Conservation (phyloP, 1,284 basidiomycete species). For the Anthracocystis panici-leucophaei region DNA sequence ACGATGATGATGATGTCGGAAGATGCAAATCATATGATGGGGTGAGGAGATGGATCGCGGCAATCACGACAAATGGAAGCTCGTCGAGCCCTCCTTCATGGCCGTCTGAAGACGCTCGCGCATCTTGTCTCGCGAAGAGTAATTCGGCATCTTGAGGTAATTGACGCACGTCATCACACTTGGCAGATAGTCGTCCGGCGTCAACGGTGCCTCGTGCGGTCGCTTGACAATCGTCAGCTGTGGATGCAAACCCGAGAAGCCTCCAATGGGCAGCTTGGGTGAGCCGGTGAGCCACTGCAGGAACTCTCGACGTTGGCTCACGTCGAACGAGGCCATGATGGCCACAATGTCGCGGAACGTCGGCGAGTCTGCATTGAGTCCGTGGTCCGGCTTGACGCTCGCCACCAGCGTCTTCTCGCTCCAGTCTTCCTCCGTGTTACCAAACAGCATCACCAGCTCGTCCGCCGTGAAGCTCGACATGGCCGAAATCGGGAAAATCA, state of each 20-base stretch:
- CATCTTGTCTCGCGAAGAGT: slow-evolving; percentile 64
- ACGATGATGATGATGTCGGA: not conserved
- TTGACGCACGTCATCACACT: slow-evolving; percentile 99
- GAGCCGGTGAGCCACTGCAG: slow-evolving; percentile 98
- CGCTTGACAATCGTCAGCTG: slow-evolving; percentile 96
- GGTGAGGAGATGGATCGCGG: not conserved
- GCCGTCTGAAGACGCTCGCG: slow-evolving; percentile 58
- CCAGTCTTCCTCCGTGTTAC: slow-evolving; percentile 84
- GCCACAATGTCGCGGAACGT: slow-evolving; percentile 88
- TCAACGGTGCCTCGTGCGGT: slow-evolving; percentile 81
- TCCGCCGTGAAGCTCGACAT: slow-evolving; percentile 92
- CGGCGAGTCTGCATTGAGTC: slow-evolving; percentile 92
- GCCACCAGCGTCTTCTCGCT: slow-evolving; percentile 80
- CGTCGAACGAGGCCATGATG: slow-evolving; percentile 85
- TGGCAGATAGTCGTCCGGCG: slow-evolving; percentile 93
- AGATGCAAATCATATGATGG: no score
- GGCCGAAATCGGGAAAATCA: slow-evolving; percentile 91
- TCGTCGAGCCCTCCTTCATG: slow-evolving; percentile 65
- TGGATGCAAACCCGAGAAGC: slow-evolving; percentile 94
- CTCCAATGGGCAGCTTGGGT: slow-evolving; percentile 78
- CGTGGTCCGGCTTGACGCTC: slow-evolving; percentile 95
- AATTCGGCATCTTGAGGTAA: slow-evolving; percentile 69
- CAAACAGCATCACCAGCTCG: slow-evolving; percentile 92
- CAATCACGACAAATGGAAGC: slow-evolving; percentile 66
- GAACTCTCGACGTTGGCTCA: slow-evolving; percentile 82